Conservation (phyloP, 225 moss, liverwort and hornwort species). For the Climacium dendroides region DNA sequence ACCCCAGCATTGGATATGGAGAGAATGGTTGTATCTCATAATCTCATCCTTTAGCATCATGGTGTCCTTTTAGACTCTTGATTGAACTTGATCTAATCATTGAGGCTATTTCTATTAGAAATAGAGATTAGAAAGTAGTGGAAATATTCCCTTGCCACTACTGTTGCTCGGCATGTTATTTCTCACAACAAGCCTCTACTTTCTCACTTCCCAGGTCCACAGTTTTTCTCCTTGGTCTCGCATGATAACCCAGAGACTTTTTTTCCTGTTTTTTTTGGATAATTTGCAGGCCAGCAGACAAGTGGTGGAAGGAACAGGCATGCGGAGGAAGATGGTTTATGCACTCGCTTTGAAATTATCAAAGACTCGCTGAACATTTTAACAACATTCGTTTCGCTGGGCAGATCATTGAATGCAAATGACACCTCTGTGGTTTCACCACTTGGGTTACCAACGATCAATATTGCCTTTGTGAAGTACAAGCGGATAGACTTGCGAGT, state of each 20-base stretch:
- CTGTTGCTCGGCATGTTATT: not conserved
- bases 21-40: not conserved
- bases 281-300: slow-evolving; percentile 79
- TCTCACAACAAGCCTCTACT: not conserved
- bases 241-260: not conserved
- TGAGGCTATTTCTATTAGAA: no score
- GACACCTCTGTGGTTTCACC: not conserved
- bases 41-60: not conserved
- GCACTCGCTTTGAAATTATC: slow-evolving; percentile 69
- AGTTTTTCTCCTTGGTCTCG: not conserved
- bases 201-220: not conserved
- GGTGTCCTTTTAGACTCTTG: not conserved
- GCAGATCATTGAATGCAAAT: not conserved
- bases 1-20: not conserved
- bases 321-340: slow-evolving; percentile 78
- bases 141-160: no score
- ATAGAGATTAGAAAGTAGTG: not conserved
- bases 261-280: not conserved
- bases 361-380: not conserved
- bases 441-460: not conserved
- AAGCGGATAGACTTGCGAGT: not conserved
- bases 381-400: not conserved
- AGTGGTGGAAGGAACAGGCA: slow-evolving; percentile 76
- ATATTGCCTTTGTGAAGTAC: not conserved
- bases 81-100: not conserved